A percentile compares a stretch with the other conserved stretches of the same genome.
Evolutionary conservation across 208 protist species (phyloP).

Genomic region (Herpetomonas samuelpessoai): DNA sequence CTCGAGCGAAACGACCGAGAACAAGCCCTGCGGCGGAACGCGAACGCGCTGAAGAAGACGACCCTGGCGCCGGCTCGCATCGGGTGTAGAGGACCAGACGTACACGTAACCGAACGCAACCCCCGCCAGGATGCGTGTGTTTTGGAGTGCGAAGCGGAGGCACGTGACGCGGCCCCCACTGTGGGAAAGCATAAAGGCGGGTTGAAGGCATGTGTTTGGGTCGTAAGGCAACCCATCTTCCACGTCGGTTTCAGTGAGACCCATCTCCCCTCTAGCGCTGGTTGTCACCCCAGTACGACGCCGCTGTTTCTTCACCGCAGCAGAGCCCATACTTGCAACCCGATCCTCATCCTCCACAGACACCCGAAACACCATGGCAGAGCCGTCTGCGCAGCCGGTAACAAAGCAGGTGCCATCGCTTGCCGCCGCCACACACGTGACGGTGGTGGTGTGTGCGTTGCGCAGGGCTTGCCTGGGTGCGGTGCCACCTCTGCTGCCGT

Average conservation of each 20-base stretch:
- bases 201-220: not conserved
- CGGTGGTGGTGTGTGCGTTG: slow-evolving; percentile 33
- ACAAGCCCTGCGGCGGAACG: slow-evolving; percentile 34
- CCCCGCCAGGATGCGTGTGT: slow-evolving; percentile 66
- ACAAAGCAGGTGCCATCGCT: slow-evolving; percentile 50
- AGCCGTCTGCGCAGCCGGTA: slow-evolving; percentile 55
- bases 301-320: not conserved
- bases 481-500: not conserved
- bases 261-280: too few relatives aligned
- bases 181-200: slow-evolving; percentile 48
- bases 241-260: slow-evolving; percentile 6
- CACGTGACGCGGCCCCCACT: slow-evolving; percentile 45
- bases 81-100: slow-evolving; percentile 68
- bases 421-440: slow-evolving; percentile 59
- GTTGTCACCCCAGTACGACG: not conserved
- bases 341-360: not conserved
- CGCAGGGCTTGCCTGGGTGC: not conserved
- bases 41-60: slow-evolving; percentile 49
- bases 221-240: not conserved
- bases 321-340: slow-evolving; percentile 1
- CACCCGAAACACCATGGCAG: slow-evolving; percentile 51
- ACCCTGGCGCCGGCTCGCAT: slow-evolving; percentile 51
- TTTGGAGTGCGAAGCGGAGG: slow-evolving; percentile 37
- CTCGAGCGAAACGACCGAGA: slow-evolving; percentile 52
- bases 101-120: slow-evolving; percentile 57